Evolutionary conservation across 495 filamentous ascomycete species (phyloP), one percentile per base, ranked within the genome.

Genomic region (Daldinia caldariorum): DNA sequence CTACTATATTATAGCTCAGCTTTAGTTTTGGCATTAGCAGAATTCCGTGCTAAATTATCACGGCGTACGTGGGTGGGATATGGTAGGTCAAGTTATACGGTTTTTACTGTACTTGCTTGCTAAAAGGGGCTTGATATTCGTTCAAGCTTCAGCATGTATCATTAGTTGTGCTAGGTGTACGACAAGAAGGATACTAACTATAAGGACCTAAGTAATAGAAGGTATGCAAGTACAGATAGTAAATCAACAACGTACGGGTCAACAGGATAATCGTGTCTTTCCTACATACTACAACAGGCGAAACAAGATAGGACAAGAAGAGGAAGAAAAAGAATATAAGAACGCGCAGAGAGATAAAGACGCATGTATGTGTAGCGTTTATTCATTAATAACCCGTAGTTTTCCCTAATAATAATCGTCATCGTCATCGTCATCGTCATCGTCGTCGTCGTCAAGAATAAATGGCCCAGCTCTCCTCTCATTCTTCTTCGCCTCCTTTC

Each of bases 401-500:
- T 71, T 38, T 67, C 69, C 37, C 66, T 63, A 7, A 71, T 26
- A 29, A 71, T 45, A 6, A 26, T 69, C 71, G 47, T 74, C 71
- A 1, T 68, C 71, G 1, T 70, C 71, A 51, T 73, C 72, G n/a
- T 78, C 76, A 8, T 77, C 73, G 7, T 78, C 73, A 8, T 78
- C 73, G 9, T 75, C 74, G 50, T 75, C 64, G 6, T 77, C 70
- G 4, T 55, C 39, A 16, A 57, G 56, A 2, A 65, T 16, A 53
- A 51, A 61, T 12, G 31, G 38, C 45, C 45, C 63, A 32, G 51
- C 58, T 16, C 39, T 34, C 34, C 43, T 58, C 0, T 10, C 35
- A 45, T 45, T 45, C 26, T 55, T 65, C 58, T 47, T 47, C 20
- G 54, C 63, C 58, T 47, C 12, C 67, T 62, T 66, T 54, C 58